These are phyloP conservation scores for Deakozyma indianensis DNA, from an alignment of 805 yeast species.

Conservation along the genomic window DNA sequence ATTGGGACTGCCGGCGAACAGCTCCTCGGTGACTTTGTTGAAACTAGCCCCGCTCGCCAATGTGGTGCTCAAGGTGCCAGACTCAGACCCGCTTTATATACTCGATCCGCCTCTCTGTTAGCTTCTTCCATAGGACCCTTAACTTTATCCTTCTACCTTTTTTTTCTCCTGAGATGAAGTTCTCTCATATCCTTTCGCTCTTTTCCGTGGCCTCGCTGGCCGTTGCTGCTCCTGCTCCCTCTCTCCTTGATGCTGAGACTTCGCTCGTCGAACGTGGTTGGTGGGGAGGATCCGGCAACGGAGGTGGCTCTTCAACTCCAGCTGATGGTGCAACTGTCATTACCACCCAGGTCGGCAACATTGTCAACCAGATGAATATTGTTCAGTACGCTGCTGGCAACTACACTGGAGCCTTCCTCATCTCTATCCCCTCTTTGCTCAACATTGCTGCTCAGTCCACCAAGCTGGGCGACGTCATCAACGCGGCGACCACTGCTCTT, in stretches of 20 bases:
- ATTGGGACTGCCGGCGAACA: too few relatives aligned
- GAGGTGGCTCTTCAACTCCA: neutral
- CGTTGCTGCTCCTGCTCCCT: neutral
- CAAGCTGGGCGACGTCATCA: neutral
- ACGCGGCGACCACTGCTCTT: neutral
- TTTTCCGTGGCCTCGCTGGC: neutral
- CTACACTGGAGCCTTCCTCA: neutral
- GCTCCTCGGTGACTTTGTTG: too few relatives aligned
- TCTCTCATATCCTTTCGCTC: neutral
- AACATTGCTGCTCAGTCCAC: neutral
- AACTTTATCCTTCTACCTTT: neutral
- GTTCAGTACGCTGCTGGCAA: neutral
- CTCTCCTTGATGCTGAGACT: neutral
- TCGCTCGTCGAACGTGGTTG: neutral
- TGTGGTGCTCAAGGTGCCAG: too few relatives aligned
- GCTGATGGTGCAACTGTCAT: neutral
- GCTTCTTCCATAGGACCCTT: neutral
- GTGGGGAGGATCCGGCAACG: neutral
- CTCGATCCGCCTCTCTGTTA: neutral
- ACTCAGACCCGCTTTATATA: too few relatives aligned
- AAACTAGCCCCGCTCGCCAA: too few relatives aligned
- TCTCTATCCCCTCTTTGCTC: neutral
- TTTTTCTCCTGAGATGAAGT: neutral
- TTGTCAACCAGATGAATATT: neutral
- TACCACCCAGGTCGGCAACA: neutral